These are phyloP conservation scores for Sarocladium kiliense DNA, from an alignment of 2,329 filamentous ascomycete species.

Conservation along the genomic window DNA sequence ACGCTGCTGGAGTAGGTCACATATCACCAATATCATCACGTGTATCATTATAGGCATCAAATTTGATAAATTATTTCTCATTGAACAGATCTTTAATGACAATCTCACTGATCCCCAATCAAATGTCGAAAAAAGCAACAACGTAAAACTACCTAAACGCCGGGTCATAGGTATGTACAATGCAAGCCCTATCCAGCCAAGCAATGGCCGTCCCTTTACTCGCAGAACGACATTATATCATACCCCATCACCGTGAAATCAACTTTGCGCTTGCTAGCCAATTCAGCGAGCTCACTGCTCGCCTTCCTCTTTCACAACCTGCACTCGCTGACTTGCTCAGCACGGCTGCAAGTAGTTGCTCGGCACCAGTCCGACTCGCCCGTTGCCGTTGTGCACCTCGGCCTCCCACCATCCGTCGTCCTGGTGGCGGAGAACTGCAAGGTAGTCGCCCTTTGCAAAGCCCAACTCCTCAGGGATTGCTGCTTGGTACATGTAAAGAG, in stretches of 20 bases:
- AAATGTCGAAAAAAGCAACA: neutral
- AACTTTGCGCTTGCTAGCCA: neutral
- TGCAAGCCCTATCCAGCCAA: neutral
- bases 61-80: neutral
- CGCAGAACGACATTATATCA: constrained; percentile 4
- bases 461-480: constrained; percentile 93
- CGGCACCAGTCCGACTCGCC: constrained; percentile 56
- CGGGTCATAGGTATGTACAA: constrained; percentile 8
- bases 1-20: neutral
- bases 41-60: neutral
- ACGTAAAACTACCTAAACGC: constrained; percentile 1
- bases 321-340: constrained; percentile 19
- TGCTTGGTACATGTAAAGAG: constrained; percentile 89
- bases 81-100: neutral
- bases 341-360: constrained; percentile 62
- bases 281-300: neutral
- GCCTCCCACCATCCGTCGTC: constrained; percentile 99
- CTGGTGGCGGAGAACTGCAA: constrained; percentile 84
- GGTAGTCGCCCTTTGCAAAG: constrained; percentile 86
- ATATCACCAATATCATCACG: neutral
- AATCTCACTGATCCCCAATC: neutral
- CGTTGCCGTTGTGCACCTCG: constrained; percentile 70
- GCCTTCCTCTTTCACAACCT: neutral
- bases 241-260: constrained; percentile 2
- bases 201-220: neutral